Evolutionary conservation across 495 filamentous ascomycete species (phyloP).

Genomic region (Hyaloscypha hepaticicola): DNA sequence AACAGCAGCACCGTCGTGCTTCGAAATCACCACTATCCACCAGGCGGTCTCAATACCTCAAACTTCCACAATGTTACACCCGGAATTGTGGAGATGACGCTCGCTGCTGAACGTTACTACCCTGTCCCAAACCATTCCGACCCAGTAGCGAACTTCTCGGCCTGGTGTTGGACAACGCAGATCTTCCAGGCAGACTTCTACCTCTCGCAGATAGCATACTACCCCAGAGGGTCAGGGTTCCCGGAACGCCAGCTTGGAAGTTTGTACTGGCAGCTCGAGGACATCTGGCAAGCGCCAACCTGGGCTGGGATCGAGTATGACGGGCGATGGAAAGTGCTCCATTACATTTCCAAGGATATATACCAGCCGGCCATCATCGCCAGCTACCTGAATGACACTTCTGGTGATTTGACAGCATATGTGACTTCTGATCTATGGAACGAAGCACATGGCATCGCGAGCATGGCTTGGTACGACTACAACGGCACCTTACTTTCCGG

Average conservation of each 20-base stretch:
- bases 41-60: constrained; percentile 48
- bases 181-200: constrained; percentile 79
- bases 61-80: constrained; percentile 82
- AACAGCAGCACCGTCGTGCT: constrained; percentile 67
- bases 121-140: constrained; percentile 59
- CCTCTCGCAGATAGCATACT: constrained; percentile 71
- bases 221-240: constrained; percentile 68
- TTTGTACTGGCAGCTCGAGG: constrained; percentile 88
- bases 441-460: constrained; percentile 27
- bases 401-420: constrained; percentile 55
- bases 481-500: constrained; percentile 23
- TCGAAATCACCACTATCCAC: constrained; percentile 65
- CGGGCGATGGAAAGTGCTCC: constrained; percentile 73
- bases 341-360: constrained; percentile 72
- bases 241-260: constrained; percentile 71
- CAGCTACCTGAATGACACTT: constrained; percentile 59
- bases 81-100: constrained; percentile 72
- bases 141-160: constrained; percentile 61
- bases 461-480: constrained; percentile 37
- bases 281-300: constrained; percentile 83
- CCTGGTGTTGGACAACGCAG: constrained; percentile 74
- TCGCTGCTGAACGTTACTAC: constrained; percentile 71
- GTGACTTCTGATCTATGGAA: constrained; percentile 59
- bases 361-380: constrained; percentile 66
- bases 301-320: constrained; percentile 82